Conservation (phyloP, 805 yeast species). For the Kodamaea laetipori region DNA sequence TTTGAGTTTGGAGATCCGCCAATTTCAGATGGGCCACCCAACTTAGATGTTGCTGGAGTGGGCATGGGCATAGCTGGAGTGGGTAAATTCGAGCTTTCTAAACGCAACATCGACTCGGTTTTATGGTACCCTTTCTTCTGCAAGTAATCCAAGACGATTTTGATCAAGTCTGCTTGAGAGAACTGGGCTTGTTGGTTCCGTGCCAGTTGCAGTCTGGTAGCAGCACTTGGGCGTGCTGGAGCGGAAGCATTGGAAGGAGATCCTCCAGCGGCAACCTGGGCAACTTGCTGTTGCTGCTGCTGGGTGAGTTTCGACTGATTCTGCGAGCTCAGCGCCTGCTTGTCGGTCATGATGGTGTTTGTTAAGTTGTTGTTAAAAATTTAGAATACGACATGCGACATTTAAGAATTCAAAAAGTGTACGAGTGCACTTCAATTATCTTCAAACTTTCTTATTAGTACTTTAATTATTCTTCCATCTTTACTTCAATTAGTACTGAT, state of each 20-base stretch:
- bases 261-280: background rate
- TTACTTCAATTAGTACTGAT: no score
- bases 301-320: slow-evolving; percentile 4
- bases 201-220: slow-evolving; percentile 14
- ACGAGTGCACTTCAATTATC: no score
- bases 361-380: background rate
- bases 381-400: background rate
- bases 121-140: slow-evolving; percentile 91
- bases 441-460: no score
- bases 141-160: slow-evolving; percentile 89
- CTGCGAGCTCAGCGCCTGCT: slow-evolving; percentile 3
- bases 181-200: slow-evolving; percentile 46
- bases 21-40: slow-evolving; percentile 39
- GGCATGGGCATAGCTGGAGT: slow-evolving; percentile 52
- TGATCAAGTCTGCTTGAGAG: slow-evolving; percentile 84
- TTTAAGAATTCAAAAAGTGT: background rate
- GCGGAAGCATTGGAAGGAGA: background rate
- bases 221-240: slow-evolving; percentile 4
- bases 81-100: slow-evolving; percentile 72
- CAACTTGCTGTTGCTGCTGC: slow-evolving; percentile 7
- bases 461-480: no score
- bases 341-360: slow-evolving; percentile 1
- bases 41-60: slow-evolving; percentile 44
- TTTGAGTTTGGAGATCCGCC: slow-evolving; percentile 9
- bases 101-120: slow-evolving; percentile 91